Base-by-base conservation (phyloP, 208 protist species). In the Trypanosoma theileri region DNA sequence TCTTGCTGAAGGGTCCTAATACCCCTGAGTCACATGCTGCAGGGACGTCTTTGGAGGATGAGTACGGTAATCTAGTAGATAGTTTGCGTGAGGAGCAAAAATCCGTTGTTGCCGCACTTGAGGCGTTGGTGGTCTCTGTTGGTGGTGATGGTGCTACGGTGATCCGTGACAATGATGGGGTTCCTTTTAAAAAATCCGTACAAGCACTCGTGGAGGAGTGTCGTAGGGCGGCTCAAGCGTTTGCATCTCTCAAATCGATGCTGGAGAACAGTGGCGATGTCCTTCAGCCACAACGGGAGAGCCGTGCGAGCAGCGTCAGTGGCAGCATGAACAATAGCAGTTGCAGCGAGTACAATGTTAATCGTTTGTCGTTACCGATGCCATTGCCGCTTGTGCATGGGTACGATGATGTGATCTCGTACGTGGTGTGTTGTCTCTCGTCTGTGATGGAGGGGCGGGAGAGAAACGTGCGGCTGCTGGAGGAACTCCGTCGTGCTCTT, bases 401-500 rank as follows among this genome's bases (percentile, higher is more conserved):
- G n/a, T 63, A 64, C 24, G 46, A 71, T 16, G 66, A 71, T 35
- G 12, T 71, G 63, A 21, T 61, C 42, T 13, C 13, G 16, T 19
- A 0, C 24, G 66, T 63, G 4, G 10, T 8, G n/a, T 45, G n/a
- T 19, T 57, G 41, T 42, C 1, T 71, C 6, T 22, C 17, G 9
- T 11, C 28, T 24, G 56, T 28, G 16, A 3, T 24, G 9, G n/a
- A 4, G 11, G 66, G 62, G 22, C 54, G 56, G 6, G 56, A 63
- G 1, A 59, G 41, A 35, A 63, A 71, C 31, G 46, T 26, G 26
- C 56, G 11, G 0, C 31, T 71, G 4, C 35, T 21, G 11, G 46
- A 62, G 21, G 66, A 71, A 48, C 42, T 71, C 1, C 41, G 28
- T 10, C 57, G 46, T 71, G 46, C 57, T 1, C 54, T 71, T 22